Percentiles rank a stretch among this genome's conserved stretches.
Conservation (phyloP, 768 basidiomycete genomes). For the Phylloporus scabripes region DNA sequence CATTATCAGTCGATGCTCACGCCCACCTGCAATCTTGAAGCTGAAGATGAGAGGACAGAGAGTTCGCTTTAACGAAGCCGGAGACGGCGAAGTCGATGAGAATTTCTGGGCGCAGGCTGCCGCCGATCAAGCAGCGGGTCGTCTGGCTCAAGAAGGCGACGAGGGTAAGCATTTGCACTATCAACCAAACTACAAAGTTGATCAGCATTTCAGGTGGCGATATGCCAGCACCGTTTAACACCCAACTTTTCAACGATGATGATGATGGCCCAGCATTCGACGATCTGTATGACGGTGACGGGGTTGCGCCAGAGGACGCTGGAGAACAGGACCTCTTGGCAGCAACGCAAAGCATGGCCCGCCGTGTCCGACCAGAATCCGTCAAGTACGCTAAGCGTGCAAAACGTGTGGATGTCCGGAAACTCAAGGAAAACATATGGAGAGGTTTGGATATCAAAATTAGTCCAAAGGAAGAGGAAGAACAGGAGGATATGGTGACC, state of each 20-base stretch:
- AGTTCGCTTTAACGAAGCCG: conserved; percentile 48
- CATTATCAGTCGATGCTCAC: conserved; percentile 4
- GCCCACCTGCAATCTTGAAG: conserved; percentile 36
- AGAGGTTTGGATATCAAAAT: conserved; percentile 78
- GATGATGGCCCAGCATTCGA: conserved; percentile 75
- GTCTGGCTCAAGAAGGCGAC: conserved; percentile 48
- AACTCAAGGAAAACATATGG: conserved; percentile 98
- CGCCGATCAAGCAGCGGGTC: conserved; percentile 68
- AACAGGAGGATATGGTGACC: conserved; percentile 52
- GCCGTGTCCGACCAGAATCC: conserved; percentile 77
- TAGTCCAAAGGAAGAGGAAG: conserved; percentile 32
- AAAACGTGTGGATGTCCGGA: conserved; percentile 94
- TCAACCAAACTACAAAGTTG: background rate
- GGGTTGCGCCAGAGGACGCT: conserved; percentile 44
- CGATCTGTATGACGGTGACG: conserved; percentile 43
- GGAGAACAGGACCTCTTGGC: conserved; percentile 88
- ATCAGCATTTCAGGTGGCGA: conserved; percentile 34
- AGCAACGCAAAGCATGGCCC: conserved; percentile 67
- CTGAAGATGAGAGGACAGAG: conserved; percentile 83
- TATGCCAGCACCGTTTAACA: conserved; percentile 74
- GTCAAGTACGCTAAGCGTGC: conserved; percentile 95
- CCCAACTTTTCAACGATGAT: conserved; percentile 96
- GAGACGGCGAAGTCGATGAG: conserved; percentile 89
- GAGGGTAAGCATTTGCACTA: conserved; percentile 44
- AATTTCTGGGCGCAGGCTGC: conserved; percentile 97